phyloP scores from a whole-genome alignment of 2,329 filamentous ascomycete genomes.

The Hypomyces rosellus region DNA sequence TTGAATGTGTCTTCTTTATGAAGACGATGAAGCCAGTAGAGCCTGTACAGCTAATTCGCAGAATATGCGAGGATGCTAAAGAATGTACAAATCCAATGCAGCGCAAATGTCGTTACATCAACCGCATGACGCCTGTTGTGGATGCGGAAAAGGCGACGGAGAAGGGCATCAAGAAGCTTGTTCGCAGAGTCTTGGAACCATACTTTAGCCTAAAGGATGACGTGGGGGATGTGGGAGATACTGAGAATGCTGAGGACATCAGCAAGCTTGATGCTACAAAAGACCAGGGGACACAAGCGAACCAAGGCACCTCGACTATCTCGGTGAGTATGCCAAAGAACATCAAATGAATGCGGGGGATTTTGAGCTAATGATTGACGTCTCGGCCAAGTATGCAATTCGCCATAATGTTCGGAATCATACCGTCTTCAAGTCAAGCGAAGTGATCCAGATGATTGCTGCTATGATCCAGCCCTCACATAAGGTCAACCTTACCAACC shows the following conservation, averaged over 20 bases:
- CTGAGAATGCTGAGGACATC: conserved; percentile 8
- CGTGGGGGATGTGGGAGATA: conserved; percentile 13
- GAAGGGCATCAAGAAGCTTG: conserved; percentile 60
- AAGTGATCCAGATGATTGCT: conserved; percentile 66
- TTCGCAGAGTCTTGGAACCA: conserved; percentile 53
- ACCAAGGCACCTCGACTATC: conserved; percentile 19
- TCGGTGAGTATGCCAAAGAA: conserved; percentile 34
- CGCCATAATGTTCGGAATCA: conserved; percentile 72
- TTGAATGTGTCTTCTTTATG: conserved; percentile 61
- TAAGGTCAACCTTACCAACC: conserved; percentile 70
- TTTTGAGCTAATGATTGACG: not conserved
- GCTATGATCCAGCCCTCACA: conserved; percentile 58
- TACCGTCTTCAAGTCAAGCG: conserved; percentile 58
- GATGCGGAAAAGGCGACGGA: conserved; percentile 59
- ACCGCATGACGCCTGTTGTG: conserved; percentile 48
- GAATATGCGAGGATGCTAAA: conserved; percentile 50
- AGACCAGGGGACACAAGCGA: conserved; percentile 4
- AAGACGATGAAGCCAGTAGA: conserved; percentile 50
- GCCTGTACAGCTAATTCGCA: conserved; percentile 46
- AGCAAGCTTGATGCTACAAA: not conserved
- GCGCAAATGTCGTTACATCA: conserved; percentile 51
- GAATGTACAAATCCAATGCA: conserved; percentile 34
- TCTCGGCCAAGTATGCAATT: conserved; percentile 64
- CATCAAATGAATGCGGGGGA: not conserved
- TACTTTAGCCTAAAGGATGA: conserved; percentile 48